Percentiles rank a stretch among this genome's conserved stretches.
Evolutionary conservation across 1,284 basidiomycete species (phyloP).

Genomic region (Veloporphyrellus conicus): DNA sequence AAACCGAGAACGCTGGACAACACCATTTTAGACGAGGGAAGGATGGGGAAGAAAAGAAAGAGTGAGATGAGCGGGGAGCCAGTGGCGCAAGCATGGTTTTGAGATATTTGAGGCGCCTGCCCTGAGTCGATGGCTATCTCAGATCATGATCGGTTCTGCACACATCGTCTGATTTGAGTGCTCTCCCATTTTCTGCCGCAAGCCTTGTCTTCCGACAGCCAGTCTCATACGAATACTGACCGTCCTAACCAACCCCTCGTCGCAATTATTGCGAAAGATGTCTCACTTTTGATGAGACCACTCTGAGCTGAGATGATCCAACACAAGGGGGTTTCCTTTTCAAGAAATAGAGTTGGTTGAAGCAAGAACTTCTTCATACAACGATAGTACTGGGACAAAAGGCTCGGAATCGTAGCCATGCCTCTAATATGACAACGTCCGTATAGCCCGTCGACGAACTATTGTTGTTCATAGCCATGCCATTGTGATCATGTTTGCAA

Average conservation of each 20-base stretch:
- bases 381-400: too few relatives aligned
- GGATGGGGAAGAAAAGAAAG: conserved; percentile 25
- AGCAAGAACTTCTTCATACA: too few relatives aligned
- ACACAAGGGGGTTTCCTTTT: not conserved
- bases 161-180: too few relatives aligned
- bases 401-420: too few relatives aligned
- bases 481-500: too few relatives aligned
- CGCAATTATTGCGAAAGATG: not conserved
- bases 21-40: conserved; percentile 52
- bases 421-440: too few relatives aligned
- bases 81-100: conserved; percentile 27
- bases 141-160: not conserved
- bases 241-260: not conserved
- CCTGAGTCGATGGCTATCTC: conserved; percentile 29
- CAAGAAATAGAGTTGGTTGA: too few relatives aligned
- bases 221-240: not conserved
- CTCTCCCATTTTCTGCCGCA: too few relatives aligned
- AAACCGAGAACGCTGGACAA: conserved; percentile 90
- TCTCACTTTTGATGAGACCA: not conserved
- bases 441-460: too few relatives aligned
- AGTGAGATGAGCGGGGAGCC: conserved; percentile 25
- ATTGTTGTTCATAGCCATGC: too few relatives aligned
- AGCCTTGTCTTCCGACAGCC: too few relatives aligned
- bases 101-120: conserved; percentile 29
- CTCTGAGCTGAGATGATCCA: not conserved